Percentiles rank a stretch among this genome's conserved stretches.
Conservation (phyloP, 345 rosid genomes). For the Citrus reticulata region DNA sequence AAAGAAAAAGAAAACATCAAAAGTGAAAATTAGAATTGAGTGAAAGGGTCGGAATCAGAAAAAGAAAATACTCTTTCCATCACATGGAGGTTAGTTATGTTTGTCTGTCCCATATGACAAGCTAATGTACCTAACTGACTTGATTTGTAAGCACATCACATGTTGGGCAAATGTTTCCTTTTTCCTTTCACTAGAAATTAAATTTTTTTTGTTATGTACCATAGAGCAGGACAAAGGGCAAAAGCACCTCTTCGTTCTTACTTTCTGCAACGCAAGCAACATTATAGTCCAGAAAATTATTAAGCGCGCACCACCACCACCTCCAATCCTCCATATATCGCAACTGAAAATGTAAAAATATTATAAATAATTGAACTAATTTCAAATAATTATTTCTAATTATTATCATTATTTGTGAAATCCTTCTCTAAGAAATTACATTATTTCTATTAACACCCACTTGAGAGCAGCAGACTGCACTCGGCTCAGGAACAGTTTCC, state of each 20-base stretch:
- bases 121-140: neutral
- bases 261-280: neutral
- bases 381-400: too few relatives aligned
- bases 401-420: too few relatives aligned
- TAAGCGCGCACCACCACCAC: neutral
- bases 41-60: too few relatives aligned
- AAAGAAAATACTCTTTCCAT: neutral
- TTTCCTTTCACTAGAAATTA: too few relatives aligned
- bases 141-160: neutral
- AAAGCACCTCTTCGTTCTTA: neutral
- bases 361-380: too few relatives aligned
- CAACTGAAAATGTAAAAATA: too few relatives aligned
- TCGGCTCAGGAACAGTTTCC: neutral
- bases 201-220: too few relatives aligned
- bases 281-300: neutral
- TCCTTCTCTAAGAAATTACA: too few relatives aligned
- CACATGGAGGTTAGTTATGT: constrained; percentile 8
- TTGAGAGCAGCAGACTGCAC: neutral
- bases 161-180: neutral
- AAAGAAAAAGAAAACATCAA: too few relatives aligned
- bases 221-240: too few relatives aligned
- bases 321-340: neutral
- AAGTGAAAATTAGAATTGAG: too few relatives aligned
- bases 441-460: too few relatives aligned
- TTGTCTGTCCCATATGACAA: constrained; percentile 2